These are phyloP conservation scores for Leonotis leonurus DNA, from an alignment of 257 asterid genomes.

Conservation along the genomic window DNA sequence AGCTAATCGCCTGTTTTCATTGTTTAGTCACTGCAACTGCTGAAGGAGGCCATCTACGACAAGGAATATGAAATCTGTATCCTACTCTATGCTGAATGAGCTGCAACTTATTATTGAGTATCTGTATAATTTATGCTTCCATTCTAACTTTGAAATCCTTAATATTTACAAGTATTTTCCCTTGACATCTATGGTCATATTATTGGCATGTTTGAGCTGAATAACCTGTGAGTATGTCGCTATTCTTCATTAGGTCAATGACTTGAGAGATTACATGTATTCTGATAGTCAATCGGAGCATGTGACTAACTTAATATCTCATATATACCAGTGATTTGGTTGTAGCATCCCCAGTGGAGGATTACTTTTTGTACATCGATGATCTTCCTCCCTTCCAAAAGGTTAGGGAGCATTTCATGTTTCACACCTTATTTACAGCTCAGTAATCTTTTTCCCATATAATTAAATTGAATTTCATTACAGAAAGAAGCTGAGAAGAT, in stretches of 20 bases:
- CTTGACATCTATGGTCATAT: conserved; percentile 86
- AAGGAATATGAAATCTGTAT: conserved; percentile 79
- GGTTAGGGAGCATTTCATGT: conserved; percentile 32
- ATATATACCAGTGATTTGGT: conserved; percentile 58
- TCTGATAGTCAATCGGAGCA: background rate
- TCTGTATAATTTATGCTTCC: background rate
- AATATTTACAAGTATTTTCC: conserved; percentile 62
- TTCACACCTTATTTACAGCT: background rate
- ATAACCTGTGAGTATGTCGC: conserved; percentile 75
- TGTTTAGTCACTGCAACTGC: conserved; percentile 77
- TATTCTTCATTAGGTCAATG: background rate
- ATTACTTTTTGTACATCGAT: conserved; percentile 76
- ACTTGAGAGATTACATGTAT: background rate
- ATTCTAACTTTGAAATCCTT: conserved; percentile 37
- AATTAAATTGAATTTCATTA: conserved; percentile 13
- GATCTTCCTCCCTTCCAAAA: conserved; percentile 67
- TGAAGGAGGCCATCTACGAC: conserved; percentile 78
- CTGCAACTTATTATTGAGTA: conserved; percentile 7
- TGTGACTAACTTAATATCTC: conserved; percentile 1
- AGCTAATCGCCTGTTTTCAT: conserved; percentile 23
- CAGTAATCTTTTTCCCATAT: conserved; percentile 3
- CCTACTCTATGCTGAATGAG: conserved; percentile 37
- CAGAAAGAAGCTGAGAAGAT: conserved; percentile 70
- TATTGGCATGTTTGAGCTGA: conserved; percentile 96
- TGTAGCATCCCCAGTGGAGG: conserved; percentile 84